These are phyloP conservation scores for Zostera marina DNA, from an alignment of 116 monocot genomes.

Conservation along the genomic window DNA sequence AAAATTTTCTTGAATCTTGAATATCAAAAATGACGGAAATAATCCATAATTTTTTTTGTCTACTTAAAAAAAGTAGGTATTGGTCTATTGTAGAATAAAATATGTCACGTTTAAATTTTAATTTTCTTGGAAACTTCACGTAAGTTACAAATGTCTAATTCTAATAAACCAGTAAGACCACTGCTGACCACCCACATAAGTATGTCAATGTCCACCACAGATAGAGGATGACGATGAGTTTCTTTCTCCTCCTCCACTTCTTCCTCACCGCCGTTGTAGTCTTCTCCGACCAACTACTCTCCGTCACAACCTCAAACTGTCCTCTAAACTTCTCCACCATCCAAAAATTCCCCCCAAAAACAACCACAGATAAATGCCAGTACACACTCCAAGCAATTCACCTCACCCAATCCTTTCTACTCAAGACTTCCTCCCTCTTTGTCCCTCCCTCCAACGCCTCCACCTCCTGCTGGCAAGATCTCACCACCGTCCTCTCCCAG, in stretches of 20 bases:
- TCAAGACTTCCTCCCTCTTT: slow-evolving; percentile 32
- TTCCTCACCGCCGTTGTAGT: not conserved
- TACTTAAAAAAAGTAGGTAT: no score
- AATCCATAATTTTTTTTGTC: no score
- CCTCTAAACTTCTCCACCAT: slow-evolving; percentile 13
- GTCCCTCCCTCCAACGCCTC: slow-evolving; percentile 32
- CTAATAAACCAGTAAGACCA: no score
- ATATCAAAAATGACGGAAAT: no score
- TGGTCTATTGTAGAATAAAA: no score
- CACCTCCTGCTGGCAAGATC: slow-evolving; percentile 34
- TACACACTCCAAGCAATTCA: slow-evolving; percentile 30
- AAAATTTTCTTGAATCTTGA: no score
- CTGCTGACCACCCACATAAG: no score
- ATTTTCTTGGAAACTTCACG: no score
- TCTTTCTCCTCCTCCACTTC: not conserved
- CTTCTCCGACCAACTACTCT: not conserved
- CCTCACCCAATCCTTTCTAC: slow-evolving; percentile 34
- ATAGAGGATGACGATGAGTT: not conserved
- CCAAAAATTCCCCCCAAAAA: slow-evolving; percentile 18
- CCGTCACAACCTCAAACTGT: not conserved
- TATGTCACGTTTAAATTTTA: no score
- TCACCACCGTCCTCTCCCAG: slow-evolving; percentile 12
- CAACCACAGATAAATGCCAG: slow-evolving; percentile 19
- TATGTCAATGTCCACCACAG: no score
- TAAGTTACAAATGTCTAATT: no score